These are phyloP conservation scores for Cymbopogon citratus DNA, from an alignment of 176 grass and related monocot genomes.

Conservation along the genomic window DNA sequence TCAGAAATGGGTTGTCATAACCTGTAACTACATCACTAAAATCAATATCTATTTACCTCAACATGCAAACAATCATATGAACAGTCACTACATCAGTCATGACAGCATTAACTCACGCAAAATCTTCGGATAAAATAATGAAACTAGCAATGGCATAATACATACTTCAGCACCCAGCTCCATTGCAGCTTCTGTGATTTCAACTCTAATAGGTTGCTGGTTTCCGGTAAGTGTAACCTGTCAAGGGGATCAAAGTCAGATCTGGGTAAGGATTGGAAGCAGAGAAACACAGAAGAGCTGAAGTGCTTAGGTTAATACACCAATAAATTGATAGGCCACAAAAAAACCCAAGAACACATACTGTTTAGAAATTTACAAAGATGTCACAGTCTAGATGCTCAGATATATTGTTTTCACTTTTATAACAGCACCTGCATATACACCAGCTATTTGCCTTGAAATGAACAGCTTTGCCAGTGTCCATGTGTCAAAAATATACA, in stretches of 20 bases:
- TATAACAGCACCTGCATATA: background rate
- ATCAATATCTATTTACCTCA: background rate
- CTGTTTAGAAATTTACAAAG: background rate
- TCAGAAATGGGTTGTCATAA: background rate
- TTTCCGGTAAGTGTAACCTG: slow-evolving; percentile 98
- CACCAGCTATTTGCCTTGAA: background rate
- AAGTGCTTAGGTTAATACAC: background rate
- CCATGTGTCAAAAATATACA: background rate
- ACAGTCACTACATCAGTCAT: background rate
- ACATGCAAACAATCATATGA: background rate
- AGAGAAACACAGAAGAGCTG: slow-evolving; percentile 18
- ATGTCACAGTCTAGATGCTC: background rate
- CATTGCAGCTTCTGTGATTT: slow-evolving; percentile 96
- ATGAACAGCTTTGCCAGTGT: background rate
- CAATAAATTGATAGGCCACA: background rate
- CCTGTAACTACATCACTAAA: background rate
- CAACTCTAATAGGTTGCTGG: slow-evolving; percentile 90
- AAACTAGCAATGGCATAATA: slow-evolving; percentile 22
- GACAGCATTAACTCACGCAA: background rate
- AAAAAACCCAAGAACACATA: background rate
- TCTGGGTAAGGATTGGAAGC: slow-evolving; percentile 1
- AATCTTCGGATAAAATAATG: slow-evolving; percentile 24
- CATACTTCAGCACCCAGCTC: slow-evolving; percentile 84
- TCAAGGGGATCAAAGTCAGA: background rate
- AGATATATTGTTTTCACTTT: background rate